A percentile compares a stretch with the other conserved stretches of the same genome.
phyloP scores from a whole-genome alignment of 345 rosid genomes.

The Chamaenerion angustifolium region DNA sequence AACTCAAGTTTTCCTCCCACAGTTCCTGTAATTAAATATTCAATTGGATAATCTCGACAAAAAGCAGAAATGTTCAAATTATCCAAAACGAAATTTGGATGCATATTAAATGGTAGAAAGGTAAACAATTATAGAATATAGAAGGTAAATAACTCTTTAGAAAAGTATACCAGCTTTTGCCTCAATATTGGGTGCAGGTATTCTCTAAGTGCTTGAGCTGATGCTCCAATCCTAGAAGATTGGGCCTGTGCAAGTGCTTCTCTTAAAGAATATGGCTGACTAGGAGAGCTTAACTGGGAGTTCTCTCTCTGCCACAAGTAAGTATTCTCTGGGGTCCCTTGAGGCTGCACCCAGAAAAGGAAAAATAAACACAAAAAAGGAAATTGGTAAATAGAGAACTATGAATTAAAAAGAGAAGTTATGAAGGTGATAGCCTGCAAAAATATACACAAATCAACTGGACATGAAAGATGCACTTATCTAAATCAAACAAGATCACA shows the following conservation, averaged over 20 bases:
- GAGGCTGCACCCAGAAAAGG: constrained; percentile 39
- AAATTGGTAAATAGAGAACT: not conserved
- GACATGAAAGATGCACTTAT: not conserved
- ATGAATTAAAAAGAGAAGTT: too few relatives aligned
- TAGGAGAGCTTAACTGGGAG: constrained; percentile 95
- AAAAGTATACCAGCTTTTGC: constrained; percentile 62
- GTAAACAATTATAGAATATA: constrained; percentile 1
- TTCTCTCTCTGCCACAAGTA: constrained; percentile 92
- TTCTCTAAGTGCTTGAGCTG: constrained; percentile 93
- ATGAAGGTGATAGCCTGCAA: too few relatives aligned
- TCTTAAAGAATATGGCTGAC: constrained; percentile 95
- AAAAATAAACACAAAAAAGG: too few relatives aligned
- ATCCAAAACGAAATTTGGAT: not conserved
- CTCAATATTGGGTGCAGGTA: constrained; percentile 92
- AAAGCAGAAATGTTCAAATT: not conserved
- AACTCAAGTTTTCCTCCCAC: constrained; percentile 99
- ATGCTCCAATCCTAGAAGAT: constrained; percentile 96
- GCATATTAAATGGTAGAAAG: constrained; percentile 1
- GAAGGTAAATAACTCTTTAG: too few relatives aligned
- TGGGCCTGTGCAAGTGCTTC: constrained; percentile 99
- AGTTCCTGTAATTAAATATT: constrained; percentile 54
- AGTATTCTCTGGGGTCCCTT: constrained; percentile 91
- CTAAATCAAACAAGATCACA: constrained; percentile 10
- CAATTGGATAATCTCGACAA: not conserved
- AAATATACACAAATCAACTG: too few relatives aligned